Conservation (phyloP, 1,284 basidiomycete species). For the Rhodotorula mucilaginosa region DNA sequence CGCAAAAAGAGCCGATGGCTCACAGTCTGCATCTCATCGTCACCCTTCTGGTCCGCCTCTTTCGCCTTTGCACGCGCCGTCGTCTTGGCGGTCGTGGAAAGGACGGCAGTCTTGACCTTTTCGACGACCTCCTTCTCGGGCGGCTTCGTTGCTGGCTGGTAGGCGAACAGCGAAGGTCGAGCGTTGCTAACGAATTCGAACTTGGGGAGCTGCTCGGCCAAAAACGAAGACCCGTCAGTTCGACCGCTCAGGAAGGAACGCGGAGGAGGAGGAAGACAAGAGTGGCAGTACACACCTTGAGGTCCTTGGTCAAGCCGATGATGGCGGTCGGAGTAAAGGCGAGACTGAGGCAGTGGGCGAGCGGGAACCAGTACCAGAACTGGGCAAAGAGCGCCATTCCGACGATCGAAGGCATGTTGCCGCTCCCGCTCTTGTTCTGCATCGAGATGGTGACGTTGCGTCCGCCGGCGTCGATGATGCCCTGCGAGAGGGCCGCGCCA, state of each 20-base stretch:
- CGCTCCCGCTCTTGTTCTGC: constrained; percentile 83
- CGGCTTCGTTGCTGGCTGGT: constrained; percentile 76
- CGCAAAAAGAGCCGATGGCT: constrained; percentile 44
- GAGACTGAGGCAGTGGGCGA: constrained; percentile 87
- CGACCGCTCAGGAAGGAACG: not conserved
- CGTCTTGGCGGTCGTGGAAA: constrained; percentile 91
- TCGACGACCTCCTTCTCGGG: constrained; percentile 85
- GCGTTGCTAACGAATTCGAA: constrained; percentile 81
- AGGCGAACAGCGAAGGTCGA: constrained; percentile 82
- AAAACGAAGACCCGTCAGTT: not conserved
- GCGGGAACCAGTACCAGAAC: constrained; percentile 99
- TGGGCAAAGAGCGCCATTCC: constrained; percentile 95
- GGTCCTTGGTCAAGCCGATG: constrained; percentile 78
- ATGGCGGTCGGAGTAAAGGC: constrained; percentile 91
- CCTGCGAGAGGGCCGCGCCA: constrained; percentile 88
- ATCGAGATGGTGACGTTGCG: constrained; percentile 90
- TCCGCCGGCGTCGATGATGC: constrained; percentile 93
- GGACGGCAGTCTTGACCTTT: constrained; percentile 85
- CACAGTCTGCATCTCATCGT: constrained; percentile 75
- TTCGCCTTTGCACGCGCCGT: constrained; percentile 82
- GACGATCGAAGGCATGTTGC: constrained; percentile 86
- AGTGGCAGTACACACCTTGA: constrained; percentile 60
- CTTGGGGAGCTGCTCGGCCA: constrained; percentile 66
- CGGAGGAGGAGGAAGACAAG: no score
- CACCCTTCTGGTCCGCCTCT: constrained; percentile 62